Evolutionary conservation across 768 basidiomycete genomes (phyloP).

Genomic region (Amanita muscaria): DNA sequence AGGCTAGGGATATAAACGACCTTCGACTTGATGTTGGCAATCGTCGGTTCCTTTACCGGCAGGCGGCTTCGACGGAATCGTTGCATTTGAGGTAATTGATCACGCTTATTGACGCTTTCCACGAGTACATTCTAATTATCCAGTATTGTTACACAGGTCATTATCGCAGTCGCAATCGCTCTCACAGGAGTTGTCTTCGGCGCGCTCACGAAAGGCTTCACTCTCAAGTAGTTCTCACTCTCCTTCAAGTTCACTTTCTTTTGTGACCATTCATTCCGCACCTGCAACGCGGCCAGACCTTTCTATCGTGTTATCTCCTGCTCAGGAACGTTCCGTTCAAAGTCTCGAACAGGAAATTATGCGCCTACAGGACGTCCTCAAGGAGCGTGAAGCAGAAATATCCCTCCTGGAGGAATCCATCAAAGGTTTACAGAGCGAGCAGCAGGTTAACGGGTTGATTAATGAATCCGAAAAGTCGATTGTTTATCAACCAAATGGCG

Average conservation of each 20-base stretch:
- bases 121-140: slow-evolving; percentile 11
- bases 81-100: slow-evolving; percentile 69
- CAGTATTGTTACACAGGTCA: slow-evolving; percentile 46
- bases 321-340: slow-evolving; percentile 64
- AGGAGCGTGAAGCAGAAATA: slow-evolving; percentile 90
- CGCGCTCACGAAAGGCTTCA: slow-evolving; percentile 76
- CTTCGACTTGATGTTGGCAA: slow-evolving; percentile 40
- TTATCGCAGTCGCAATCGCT: slow-evolving; percentile 91
- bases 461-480: too few species aligned
- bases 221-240: slow-evolving; percentile 62
- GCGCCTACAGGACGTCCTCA: slow-evolving; percentile 87
- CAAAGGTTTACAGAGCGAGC: slow-evolving; percentile 27
- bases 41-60: slow-evolving; percentile 77
- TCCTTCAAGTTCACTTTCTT: slow-evolving; percentile 50
- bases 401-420: slow-evolving; percentile 54
- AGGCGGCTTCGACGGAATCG: slow-evolving; percentile 81
- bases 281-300: slow-evolving; percentile 40
- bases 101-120: slow-evolving; percentile 4
- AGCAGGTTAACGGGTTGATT: slow-evolving; percentile 6
- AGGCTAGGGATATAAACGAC: slow-evolving; percentile 42
- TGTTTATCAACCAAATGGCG: too few species aligned
- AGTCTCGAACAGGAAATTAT: slow-evolving; percentile 94
- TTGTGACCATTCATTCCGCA: slow-evolving; percentile 18
- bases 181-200: slow-evolving; percentile 93
- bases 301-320: slow-evolving; percentile 42